Percentiles rank a stretch among this genome's conserved stretches.
phyloP scores from a whole-genome alignment of 495 filamentous ascomycete species.

The Hypoxylon fuscum region DNA sequence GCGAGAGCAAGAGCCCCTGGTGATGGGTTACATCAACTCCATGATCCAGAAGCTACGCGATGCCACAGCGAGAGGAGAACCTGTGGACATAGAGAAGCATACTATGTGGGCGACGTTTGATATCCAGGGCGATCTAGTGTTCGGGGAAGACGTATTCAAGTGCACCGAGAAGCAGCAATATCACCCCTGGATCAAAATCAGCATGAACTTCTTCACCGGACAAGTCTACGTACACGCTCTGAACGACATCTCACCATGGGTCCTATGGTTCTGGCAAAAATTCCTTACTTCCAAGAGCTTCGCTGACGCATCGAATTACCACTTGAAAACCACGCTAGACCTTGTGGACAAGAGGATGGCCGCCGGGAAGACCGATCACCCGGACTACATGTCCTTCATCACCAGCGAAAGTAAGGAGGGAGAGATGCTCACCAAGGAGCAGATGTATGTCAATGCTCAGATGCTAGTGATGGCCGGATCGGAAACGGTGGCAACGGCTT shows the following conservation, averaged over 20 bases:
- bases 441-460: slow-evolving; percentile 44
- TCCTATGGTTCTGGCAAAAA: slow-evolving; percentile 31
- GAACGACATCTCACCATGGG: slow-evolving; percentile 33
- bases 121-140: slow-evolving; percentile 67
- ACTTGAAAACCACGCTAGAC: slow-evolving; percentile 26
- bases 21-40: slow-evolving; percentile 53
- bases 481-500: slow-evolving; percentile 61
- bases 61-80: slow-evolving; percentile 19
- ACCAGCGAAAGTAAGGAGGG: slow-evolving; percentile 24
- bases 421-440: slow-evolving; percentile 37
- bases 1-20: slow-evolving; percentile 53
- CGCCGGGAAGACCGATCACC: slow-evolving; percentile 23
- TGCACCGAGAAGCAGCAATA: slow-evolving; percentile 49
- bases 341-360: slow-evolving; percentile 37
- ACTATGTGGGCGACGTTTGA: slow-evolving; percentile 68
- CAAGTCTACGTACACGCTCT: slow-evolving; percentile 33
- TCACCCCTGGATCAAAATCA: slow-evolving; percentile 48
- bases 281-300: slow-evolving; percentile 18
- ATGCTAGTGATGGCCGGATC: slow-evolving; percentile 53
- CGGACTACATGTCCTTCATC: slow-evolving; percentile 54
- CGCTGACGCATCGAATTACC: slow-evolving; percentile 10
- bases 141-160: slow-evolving; percentile 63
- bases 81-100: slow-evolving; percentile 56
- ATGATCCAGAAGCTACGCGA: slow-evolving; percentile 51
- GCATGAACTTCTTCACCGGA: slow-evolving; percentile 36